Conservation (phyloP, 352 stramenopile species). For the Globisporangium paddicum region DNA sequence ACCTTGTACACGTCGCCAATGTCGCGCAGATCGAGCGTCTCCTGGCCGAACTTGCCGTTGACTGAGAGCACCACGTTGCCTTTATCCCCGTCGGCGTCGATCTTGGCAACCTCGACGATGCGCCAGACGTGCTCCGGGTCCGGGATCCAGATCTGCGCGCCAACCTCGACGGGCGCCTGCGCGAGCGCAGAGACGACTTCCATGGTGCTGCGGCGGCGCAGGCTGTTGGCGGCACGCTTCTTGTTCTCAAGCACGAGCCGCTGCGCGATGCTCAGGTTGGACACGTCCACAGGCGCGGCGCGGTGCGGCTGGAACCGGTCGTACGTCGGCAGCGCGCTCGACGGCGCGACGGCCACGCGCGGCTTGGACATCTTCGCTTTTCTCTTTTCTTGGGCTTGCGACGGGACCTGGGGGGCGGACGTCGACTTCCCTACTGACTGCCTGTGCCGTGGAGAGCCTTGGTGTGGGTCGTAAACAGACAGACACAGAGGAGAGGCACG, state of each 20-base stretch:
- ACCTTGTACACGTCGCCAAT: slow-evolving; percentile 84
- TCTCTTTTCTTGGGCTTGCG: neutral
- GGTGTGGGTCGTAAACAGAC: slow-evolving; percentile 2
- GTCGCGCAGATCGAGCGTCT: slow-evolving; percentile 75
- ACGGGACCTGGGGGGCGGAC: slow-evolving; percentile 7
- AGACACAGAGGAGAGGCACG: neutral
- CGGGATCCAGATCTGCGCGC: slow-evolving; percentile 83
- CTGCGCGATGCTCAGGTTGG: slow-evolving; percentile 68
- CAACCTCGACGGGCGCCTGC: slow-evolving; percentile 68
- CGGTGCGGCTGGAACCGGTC: slow-evolving; percentile 71
- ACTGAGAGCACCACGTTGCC: slow-evolving; percentile 64
- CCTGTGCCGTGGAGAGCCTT: neutral
- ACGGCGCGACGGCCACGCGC: slow-evolving; percentile 54
- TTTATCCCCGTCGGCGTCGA: slow-evolving; percentile 40
- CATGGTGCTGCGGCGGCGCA: slow-evolving; percentile 61
- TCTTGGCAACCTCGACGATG: slow-evolving; percentile 73
- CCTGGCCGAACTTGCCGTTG: slow-evolving; percentile 62
- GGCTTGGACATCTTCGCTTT: slow-evolving; percentile 28
- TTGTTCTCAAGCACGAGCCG: slow-evolving; percentile 85
- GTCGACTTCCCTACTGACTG: slow-evolving; percentile 12
- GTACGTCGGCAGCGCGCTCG: slow-evolving; percentile 73
- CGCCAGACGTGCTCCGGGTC: slow-evolving; percentile 81
- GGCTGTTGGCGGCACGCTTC: slow-evolving; percentile 54
- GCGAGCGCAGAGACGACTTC: slow-evolving; percentile 65
- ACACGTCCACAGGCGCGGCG: slow-evolving; percentile 49